A percentile compares a stretch with the other conserved stretches of the same genome.
These are phyloP conservation scores for Sporothrix inflata DNA, from an alignment of 2,329 filamentous ascomycete species.

Conservation along the genomic window DNA sequence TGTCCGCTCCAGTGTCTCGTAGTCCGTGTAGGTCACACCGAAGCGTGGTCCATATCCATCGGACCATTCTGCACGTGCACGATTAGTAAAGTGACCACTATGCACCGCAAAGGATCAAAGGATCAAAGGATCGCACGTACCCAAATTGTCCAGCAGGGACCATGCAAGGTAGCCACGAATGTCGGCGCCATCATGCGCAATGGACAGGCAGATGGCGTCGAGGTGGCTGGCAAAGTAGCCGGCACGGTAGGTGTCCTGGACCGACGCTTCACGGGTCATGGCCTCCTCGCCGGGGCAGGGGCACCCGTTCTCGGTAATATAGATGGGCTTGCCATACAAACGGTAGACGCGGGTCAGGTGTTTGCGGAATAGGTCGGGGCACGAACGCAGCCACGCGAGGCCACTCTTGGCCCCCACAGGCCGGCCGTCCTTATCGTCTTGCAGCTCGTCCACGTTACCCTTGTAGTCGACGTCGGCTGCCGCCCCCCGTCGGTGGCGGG, in stretches of 20 bases:
- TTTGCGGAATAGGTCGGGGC: conserved; percentile 74
- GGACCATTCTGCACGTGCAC: conserved; percentile 62
- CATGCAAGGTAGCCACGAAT: conserved; percentile 82
- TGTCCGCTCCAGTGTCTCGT: conserved; percentile 74
- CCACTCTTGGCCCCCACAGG: conserved; percentile 81
- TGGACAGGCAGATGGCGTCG: conserved; percentile 73
- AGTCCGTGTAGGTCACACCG: conserved; percentile 83
- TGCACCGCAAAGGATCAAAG: background rate
- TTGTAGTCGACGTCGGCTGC: conserved; percentile 68
- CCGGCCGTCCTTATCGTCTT: conserved; percentile 71
- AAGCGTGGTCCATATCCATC: conserved; percentile 87
- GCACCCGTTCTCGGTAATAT: conserved; percentile 87
- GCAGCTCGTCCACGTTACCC: conserved; percentile 74
- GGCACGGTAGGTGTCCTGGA: conserved; percentile 78
- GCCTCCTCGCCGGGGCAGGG: conserved; percentile 82
- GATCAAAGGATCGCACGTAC: background rate
- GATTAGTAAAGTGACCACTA: too few species aligned
- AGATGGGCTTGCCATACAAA: conserved; percentile 76
- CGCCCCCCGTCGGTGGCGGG: conserved; percentile 68
- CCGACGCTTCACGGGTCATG: conserved; percentile 67
- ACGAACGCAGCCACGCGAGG: conserved; percentile 77
- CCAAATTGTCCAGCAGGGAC: conserved; percentile 89
- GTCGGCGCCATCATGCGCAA: conserved; percentile 72
- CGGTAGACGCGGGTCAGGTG: conserved; percentile 76
- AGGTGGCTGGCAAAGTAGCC: conserved; percentile 79